Base-by-base conservation (phyloP, 2,329 filamentous ascomycete species). In the Aspergillus unguis region DNA sequence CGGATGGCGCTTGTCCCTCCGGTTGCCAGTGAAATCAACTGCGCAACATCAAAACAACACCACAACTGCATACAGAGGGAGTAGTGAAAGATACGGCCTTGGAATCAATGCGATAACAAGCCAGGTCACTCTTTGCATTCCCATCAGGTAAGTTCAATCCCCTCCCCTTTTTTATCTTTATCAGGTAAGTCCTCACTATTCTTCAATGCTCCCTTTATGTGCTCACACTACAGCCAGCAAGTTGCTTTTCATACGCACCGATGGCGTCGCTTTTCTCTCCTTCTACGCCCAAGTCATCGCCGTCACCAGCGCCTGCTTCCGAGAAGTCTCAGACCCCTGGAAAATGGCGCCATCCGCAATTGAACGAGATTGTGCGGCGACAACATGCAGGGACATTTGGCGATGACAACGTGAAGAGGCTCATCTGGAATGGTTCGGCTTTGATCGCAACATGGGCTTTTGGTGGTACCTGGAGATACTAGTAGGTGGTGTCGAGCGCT, bases 291-390 rank as follows among this genome's bases (percentile, higher is more conserved):
- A 70, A 64, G 56, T 62, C 67, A 44, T 55, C 62, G 33, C 61
- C 67, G 43, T 56, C 61, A 11, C 54, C 61, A 45, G 47, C 59
- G 42, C 63, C 70, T 53, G 51, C 60, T 7, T 61, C 65, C n/a
- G 59, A 64, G 44, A 65, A 64, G 44, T 66, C 66, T 6, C 69
- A 68, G 17, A 75, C 74, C 6, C 75, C 89, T 5, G 92, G 92
- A 50, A 90, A 86, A 67, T 99, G 94, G 92, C 84, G 85, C 65
- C 94, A 99, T 70, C 94, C 94, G 32, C 85, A 87, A 58, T 80
- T 96, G 59, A 82, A 90, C 64, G 92, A 97, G 73, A 95, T 99
- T 67, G 85, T 88, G 11, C 82, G 82, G 57, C 85, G 94, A 47
- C 88, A 91, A 67, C 86, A 89, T 69, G 86, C 85, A 23, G 84